Evolutionary conservation across 108 stramenopile genomes (phyloP).

Genomic region (Nannochloropsis gaditana): DNA sequence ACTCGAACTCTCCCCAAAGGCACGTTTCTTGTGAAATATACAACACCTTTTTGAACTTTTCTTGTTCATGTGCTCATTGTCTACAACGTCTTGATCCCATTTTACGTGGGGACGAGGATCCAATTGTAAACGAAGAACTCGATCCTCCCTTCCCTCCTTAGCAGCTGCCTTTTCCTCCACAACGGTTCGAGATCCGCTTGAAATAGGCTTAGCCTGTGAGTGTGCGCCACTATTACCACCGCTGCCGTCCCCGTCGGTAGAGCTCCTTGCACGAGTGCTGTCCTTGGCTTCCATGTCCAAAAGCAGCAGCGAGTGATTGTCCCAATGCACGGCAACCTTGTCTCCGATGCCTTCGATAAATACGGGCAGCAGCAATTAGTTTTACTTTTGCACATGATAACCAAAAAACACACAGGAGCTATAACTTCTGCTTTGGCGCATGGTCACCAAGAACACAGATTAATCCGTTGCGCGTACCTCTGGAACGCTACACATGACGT

Average conservation of each 20-base stretch:
- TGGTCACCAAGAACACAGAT: too few relatives aligned
- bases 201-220: background rate
- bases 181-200: background rate
- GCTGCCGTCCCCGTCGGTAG: background rate
- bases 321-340: too few relatives aligned
- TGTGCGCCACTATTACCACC: background rate
- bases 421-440: too few relatives aligned
- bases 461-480: too few relatives aligned
- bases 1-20: conserved; percentile 74
- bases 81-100: conserved; percentile 61
- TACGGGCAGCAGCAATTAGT: too few relatives aligned
- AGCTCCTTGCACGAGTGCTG: background rate
- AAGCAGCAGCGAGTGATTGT: too few relatives aligned
- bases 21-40: conserved; percentile 79
- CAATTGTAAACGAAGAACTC: background rate
- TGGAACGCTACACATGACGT: too few relatives aligned
- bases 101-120: conserved; percentile 19
- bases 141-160: background rate
- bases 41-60: conserved; percentile 82
- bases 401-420: too few relatives aligned
- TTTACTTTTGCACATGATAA: too few relatives aligned
- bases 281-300: background rate
- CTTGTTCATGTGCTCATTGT: conserved; percentile 79
- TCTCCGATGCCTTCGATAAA: too few relatives aligned
- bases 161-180: background rate